Base-by-base conservation (phyloP, 2,329 filamentous ascomycete species). In the Fusarium sp. region DNA sequence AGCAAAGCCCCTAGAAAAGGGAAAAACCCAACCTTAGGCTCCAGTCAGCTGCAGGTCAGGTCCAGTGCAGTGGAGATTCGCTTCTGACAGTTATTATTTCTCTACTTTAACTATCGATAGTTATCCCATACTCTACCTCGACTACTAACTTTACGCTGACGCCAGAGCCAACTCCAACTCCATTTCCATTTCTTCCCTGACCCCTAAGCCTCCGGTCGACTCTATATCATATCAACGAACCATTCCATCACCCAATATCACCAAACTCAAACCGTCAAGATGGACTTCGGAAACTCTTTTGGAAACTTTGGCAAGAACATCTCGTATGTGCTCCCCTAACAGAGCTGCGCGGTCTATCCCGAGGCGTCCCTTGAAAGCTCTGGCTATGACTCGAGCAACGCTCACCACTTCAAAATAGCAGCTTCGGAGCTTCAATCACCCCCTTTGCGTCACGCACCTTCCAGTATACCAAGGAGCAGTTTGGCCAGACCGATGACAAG, bases 381-480 rank as follows among this genome's bases (percentile, higher is more conserved):
- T 63, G 45, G 50, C 31, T 36, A 27, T 43, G 42, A 39, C 46
- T 23, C 49, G 49, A 61, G 47, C 36, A 51, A 54, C 55, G 51
- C 63, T 62, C 43, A 65, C 57, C 44, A 43, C 32, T 15, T 51
- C 42, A n/a, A 37, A 49, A 48, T 70, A 82, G 82, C 73, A 82
- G 80, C 73, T 75, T 87, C 73, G 93, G 93, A 74, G 89, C 91
- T 66, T 88, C 89, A 70, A 91, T 98, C 78, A 93, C 92, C 66
- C 95, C 95, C 32, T 97, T 96, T 76, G 93, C 93, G 66, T 90
- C 92, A 73, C 90, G 94, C 73, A 97, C 93, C 53, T 92, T 96
- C 78, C 95, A 99, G 82, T 96, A 94, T 82, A 92, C 97, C 76
- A 97, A 96, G 83, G 95, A 99, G 80, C 93, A 97, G 80, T 86